These are phyloP conservation scores for Eucalyptus regnans DNA, from an alignment of 345 rosid species.

Conservation along the genomic window DNA sequence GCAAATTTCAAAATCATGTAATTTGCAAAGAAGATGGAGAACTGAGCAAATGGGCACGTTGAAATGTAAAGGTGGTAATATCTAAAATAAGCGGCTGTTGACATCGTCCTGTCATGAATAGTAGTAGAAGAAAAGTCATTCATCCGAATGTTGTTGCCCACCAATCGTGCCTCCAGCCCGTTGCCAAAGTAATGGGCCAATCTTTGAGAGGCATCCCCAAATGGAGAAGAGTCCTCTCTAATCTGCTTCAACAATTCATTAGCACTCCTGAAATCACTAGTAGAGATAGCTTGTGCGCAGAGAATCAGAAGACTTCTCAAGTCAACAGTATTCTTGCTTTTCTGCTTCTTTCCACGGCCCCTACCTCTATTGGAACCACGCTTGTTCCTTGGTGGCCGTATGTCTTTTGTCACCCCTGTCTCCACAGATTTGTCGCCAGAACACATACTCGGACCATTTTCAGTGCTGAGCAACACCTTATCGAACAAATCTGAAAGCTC, in stretches of 20 bases:
- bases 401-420: not conserved
- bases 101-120: not conserved
- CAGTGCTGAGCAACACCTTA: conserved; percentile 31
- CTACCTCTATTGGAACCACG: not conserved
- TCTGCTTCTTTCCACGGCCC: conserved; percentile 33
- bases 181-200: conserved; percentile 72
- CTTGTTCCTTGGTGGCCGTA: conserved; percentile 7
- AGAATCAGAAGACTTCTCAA: conserved; percentile 46
- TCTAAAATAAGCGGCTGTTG: conserved; percentile 3
- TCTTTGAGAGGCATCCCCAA: conserved; percentile 71
- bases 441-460: not conserved
- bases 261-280: conserved; percentile 56
- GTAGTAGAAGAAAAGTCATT: conserved; percentile 6
- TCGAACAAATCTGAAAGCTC: conserved; percentile 56
- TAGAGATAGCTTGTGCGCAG: conserved; percentile 72
- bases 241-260: conserved; percentile 67
- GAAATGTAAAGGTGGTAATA: conserved; percentile 7
- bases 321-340: conserved; percentile 37
- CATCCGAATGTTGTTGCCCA: conserved; percentile 23
- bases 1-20: not conserved
- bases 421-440: not conserved
- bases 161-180: conserved; percentile 72
- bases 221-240: conserved; percentile 50
- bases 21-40: conserved; percentile 7
- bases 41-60: conserved; percentile 8